Base-by-base conservation (phyloP, 768 basidiomycete genomes). In the Daedaleopsis sinensis region DNA sequence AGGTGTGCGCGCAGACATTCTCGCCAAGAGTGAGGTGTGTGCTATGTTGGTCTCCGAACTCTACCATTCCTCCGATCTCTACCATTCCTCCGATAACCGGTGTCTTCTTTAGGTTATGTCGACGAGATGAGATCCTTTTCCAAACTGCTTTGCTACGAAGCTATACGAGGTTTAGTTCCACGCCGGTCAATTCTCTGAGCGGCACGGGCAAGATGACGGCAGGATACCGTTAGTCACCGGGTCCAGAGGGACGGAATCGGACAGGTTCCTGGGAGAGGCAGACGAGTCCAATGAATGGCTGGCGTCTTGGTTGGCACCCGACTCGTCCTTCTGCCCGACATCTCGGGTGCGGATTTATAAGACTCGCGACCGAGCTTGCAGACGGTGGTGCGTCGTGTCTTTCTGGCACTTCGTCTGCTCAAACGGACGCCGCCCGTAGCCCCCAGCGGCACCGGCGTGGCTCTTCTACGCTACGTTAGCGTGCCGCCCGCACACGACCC, bases 111-210 rank as follows among this genome's bases (percentile, higher is more conserved):
- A 19, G 47, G 47, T 21, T 49, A 9, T 24, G 19, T 49, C 47
- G 8, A 15, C 15, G 23, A 21, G 23, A 23, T 49, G 10, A 46
- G 44, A 10, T 18, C 13, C 47, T 49, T 23, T 10, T 15, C 8
- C 47, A 21, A 24, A 21, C 46, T 21, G 47, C 47, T 13, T 13
- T 49, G 47, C 19, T 35, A 16, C n/a, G 51, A 52, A 35, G 37
- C 51, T 19, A 52, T 11, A 35, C 19, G 16, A 37, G 51, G 51
- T 10, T 10, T 24, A 32, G 23, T 32, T 52, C 51, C 32, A 52
- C 51, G 18, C 51, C 51, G 51, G 51, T 52, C 51, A 52, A 52
- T 52, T 52, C 35, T 52, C 51, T 36, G 37, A 3, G 47, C 32
- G 37, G 35, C 21, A 27, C 21, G n/a, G 18, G 32, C 35, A 35